These are phyloP conservation scores for Trichophyton mentagrophytes DNA, from an alignment of 2,329 filamentous ascomycete species.

Conservation along the genomic window DNA sequence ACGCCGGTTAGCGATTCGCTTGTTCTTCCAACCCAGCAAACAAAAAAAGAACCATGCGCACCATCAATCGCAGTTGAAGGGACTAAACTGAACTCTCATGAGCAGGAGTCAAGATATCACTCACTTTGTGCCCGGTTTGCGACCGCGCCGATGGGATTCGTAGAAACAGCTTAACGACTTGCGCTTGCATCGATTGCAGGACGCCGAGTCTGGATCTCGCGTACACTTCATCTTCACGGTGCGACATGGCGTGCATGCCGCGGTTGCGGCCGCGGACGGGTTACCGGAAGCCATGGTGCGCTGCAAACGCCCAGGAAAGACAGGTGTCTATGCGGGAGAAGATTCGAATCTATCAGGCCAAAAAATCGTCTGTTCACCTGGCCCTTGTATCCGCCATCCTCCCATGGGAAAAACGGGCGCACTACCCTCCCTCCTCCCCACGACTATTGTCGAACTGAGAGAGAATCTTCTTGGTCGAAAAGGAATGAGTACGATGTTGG, in stretches of 20 bases:
- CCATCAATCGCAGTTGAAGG: background rate
- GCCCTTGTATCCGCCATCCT: background rate
- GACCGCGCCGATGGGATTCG: conserved; percentile 29
- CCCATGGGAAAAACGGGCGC: background rate
- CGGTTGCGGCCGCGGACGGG: conserved; percentile 8
- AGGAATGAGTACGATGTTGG: background rate
- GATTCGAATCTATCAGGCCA: background rate
- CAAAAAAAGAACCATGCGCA: background rate
- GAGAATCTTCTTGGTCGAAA: background rate
- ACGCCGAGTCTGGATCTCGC: conserved; percentile 14
- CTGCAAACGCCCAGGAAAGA: background rate
- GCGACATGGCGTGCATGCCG: conserved; percentile 27
- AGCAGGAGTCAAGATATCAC: conserved; percentile 3
- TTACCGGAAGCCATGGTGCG: background rate
- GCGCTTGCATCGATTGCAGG: conserved; percentile 27
- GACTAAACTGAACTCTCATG: background rate
- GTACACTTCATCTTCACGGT: conserved; percentile 32
- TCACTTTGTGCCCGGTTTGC: conserved; percentile 27
- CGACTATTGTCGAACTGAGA: background rate
- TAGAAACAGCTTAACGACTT: conserved; percentile 30
- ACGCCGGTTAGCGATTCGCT: background rate
- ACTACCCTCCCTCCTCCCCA: background rate
- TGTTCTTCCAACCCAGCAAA: background rate
- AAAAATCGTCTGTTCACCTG: background rate
- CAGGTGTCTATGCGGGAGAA: background rate